A percentile compares a stretch with the other conserved stretches of the same genome.
phyloP scores from a whole-genome alignment of 2,329 filamentous ascomycete genomes.

The Fusarium palustre region DNA sequence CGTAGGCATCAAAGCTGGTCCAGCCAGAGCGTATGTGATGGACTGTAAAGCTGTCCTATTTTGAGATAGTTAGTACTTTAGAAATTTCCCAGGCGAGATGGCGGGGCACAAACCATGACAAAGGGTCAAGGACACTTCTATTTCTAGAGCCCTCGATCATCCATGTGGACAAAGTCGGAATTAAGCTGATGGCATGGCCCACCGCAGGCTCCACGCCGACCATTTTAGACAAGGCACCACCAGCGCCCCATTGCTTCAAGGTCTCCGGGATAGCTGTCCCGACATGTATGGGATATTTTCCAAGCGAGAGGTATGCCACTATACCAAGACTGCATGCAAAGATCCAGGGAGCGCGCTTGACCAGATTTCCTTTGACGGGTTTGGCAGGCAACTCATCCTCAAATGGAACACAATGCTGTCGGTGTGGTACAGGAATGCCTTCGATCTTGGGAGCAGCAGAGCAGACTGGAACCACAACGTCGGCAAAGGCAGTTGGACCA shows the following conservation, averaged over 20 bases:
- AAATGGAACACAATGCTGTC: not conserved
- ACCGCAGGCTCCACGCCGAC: rapidly evolving
- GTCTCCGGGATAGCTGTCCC: rapidly evolving
- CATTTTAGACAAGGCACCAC: not conserved
- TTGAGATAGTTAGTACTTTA: not conserved
- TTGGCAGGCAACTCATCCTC: not conserved
- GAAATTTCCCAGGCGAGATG: rapidly evolving
- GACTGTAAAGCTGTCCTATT: not conserved
- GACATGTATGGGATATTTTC: not conserved
- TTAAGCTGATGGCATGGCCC: not conserved
- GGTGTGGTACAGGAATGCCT: not conserved
- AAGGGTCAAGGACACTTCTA: not conserved
- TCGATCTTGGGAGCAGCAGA: not conserved
- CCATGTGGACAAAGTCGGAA: not conserved
- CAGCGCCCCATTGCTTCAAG: not conserved
- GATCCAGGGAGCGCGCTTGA: rapidly evolving
- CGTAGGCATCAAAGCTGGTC: rapidly evolving
- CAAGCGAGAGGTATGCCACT: not conserved
- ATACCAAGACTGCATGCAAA: rapidly evolving
- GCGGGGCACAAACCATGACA: not conserved
- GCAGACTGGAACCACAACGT: not conserved
- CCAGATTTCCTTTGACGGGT: rapidly evolving
- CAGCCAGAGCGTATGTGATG: not conserved
- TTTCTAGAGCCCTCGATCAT: not conserved
- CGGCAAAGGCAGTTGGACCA: not conserved